These are phyloP conservation scores for Fagopyrum homotropicum DNA, from an alignment of 148 eudicot species.

Conservation along the genomic window DNA sequence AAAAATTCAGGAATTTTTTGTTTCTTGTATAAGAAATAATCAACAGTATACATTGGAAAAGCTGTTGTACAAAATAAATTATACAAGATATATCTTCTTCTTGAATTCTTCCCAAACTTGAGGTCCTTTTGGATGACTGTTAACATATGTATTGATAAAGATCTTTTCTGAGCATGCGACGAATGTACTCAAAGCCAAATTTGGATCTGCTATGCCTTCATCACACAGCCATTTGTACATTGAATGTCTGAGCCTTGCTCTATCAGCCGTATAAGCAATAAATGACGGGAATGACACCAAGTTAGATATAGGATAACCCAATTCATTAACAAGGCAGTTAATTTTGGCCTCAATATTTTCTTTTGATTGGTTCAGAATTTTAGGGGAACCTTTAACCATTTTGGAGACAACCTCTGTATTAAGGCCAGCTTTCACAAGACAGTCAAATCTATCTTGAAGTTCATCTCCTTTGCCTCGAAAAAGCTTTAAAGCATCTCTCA, in stretches of 20 bases:
- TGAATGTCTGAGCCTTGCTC: slow-evolving; percentile 54
- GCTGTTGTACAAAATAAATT: neutral
- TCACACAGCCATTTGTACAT: slow-evolving; percentile 65
- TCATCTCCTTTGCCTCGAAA: slow-evolving; percentile 59
- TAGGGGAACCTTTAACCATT: slow-evolving; percentile 60
- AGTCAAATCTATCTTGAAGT: slow-evolving; percentile 70
- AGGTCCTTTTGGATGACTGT: slow-evolving; percentile 52
- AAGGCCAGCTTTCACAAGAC: slow-evolving; percentile 61
- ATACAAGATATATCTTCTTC: slow-evolving; percentile 24
- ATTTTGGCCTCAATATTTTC: slow-evolving; percentile 45
- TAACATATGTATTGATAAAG: slow-evolving; percentile 41
- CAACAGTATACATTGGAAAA: neutral
- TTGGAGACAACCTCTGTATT: slow-evolving; percentile 29
- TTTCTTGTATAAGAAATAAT: neutral
- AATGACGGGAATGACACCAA: slow-evolving; percentile 42
- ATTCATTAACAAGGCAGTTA: slow-evolving; percentile 41
- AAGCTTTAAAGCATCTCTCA: slow-evolving; percentile 45
- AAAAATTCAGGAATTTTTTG: neutral
- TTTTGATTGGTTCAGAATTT: slow-evolving; percentile 49
- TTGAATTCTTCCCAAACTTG: slow-evolving; percentile 47
- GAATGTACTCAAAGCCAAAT: slow-evolving; percentile 46
- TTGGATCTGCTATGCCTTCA: slow-evolving; percentile 25
- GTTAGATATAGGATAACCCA: slow-evolving; percentile 57
- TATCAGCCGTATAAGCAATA: slow-evolving; percentile 36
- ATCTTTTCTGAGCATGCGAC: slow-evolving; percentile 35